Conservation (phyloP, 352 stramenopile genomes). For the Globisporangium cederbergense region DNA sequence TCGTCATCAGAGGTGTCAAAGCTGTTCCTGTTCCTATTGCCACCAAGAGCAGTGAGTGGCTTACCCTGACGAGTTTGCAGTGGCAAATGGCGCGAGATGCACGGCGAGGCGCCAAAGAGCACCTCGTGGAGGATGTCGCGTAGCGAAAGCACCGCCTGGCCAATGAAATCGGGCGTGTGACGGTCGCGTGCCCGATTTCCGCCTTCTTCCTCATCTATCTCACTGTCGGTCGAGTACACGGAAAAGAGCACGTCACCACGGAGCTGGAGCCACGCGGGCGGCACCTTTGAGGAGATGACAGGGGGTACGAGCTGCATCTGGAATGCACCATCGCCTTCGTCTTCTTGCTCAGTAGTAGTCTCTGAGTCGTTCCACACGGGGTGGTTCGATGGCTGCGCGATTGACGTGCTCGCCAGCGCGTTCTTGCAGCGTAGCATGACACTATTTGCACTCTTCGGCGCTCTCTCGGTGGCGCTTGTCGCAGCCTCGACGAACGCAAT, state of each 20-base stretch:
- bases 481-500: slow-evolving; percentile 51
- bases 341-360: not conserved
- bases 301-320: slow-evolving; percentile 40
- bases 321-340: slow-evolving; percentile 25
- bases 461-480: slow-evolving; percentile 1
- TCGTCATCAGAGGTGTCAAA: not conserved
- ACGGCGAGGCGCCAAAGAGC: slow-evolving; percentile 20
- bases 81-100: slow-evolving; percentile 27
- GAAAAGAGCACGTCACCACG: slow-evolving; percentile 62
- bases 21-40: not conserved
- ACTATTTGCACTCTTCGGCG: slow-evolving; percentile 14
- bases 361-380: slow-evolving; percentile 45
- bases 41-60: slow-evolving; percentile 13
- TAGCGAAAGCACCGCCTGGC: slow-evolving; percentile 46
- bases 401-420: slow-evolving; percentile 33
- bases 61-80: slow-evolving; percentile 37
- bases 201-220: not conserved
- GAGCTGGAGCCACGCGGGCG: slow-evolving; percentile 44
- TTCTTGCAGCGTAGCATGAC: slow-evolving; percentile 73
- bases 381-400: slow-evolving; percentile 20
- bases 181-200: not conserved
- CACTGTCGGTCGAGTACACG: slow-evolving; percentile 32
- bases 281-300: slow-evolving; percentile 4
- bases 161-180: slow-evolving; percentile 43
- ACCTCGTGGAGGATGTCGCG: slow-evolving; percentile 31